These are phyloP conservation scores for Noccaea caerulescens DNA, from an alignment of 345 rosid genomes.

Conservation along the genomic window DNA sequence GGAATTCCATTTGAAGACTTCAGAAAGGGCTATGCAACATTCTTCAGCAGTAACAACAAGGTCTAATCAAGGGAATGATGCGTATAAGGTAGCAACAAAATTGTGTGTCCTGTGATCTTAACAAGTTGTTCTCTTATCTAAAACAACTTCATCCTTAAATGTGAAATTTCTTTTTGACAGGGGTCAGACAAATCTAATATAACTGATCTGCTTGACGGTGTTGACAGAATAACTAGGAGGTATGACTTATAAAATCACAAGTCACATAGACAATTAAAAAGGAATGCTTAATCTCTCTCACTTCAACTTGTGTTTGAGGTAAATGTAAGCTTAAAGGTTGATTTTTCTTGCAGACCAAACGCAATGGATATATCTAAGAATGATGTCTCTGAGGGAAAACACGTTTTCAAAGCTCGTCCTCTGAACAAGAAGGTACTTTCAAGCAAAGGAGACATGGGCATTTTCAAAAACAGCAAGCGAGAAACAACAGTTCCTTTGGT, in stretches of 20 bases:
- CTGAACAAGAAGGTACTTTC: slow-evolving; percentile 88
- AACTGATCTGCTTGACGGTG: slow-evolving; percentile 46
- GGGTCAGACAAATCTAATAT: slow-evolving; percentile 48
- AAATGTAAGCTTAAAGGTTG: slow-evolving; percentile 19
- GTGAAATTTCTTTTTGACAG: slow-evolving; percentile 48
- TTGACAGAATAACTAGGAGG: slow-evolving; percentile 60
- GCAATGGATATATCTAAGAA: slow-evolving; percentile 50
- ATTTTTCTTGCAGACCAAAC: slow-evolving; percentile 47
- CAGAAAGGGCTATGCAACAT: slow-evolving; percentile 87
- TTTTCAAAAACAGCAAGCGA: slow-evolving; percentile 68
- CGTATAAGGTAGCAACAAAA: slow-evolving; percentile 54
- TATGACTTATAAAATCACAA: slow-evolving; percentile 22
- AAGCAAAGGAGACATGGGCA: slow-evolving; percentile 79
- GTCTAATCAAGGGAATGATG: slow-evolving; percentile 44
- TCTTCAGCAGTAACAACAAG: slow-evolving; percentile 58
- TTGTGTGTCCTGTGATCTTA: background rate
- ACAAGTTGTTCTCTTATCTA: background rate
- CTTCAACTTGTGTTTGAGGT: slow-evolving; percentile 15
- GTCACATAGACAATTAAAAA: background rate
- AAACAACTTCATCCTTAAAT: slow-evolving; percentile 25
- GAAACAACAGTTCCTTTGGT: slow-evolving; percentile 85
- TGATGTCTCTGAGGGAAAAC: slow-evolving; percentile 44
- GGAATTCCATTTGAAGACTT: slow-evolving; percentile 90
- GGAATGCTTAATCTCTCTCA: slow-evolving; percentile 12
- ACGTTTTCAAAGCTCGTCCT: slow-evolving; percentile 75